phyloP scores from a whole-genome alignment of 768 basidiomycete species.

The Gloeostereum incarnatum region DNA sequence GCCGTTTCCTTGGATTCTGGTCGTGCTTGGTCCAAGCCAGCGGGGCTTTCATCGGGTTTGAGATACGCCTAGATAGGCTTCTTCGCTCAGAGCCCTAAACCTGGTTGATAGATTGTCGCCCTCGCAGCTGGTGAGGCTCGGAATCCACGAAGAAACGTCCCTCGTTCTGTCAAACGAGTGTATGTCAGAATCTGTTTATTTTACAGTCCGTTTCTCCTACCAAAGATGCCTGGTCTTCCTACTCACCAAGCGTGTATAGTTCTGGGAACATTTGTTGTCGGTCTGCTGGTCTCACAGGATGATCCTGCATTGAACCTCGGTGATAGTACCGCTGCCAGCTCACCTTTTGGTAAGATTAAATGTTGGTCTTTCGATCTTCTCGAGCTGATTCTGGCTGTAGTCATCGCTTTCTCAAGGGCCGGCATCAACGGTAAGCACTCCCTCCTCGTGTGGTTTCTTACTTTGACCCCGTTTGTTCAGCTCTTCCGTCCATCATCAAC shows the following conservation, averaged over 20 bases:
- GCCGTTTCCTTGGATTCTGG: constrained; percentile 55
- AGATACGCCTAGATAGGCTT: background rate
- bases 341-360: too few relatives aligned
- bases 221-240: too few relatives aligned
- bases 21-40: background rate
- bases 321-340: constrained; percentile 58
- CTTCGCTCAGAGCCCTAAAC: background rate
- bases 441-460: constrained; percentile 9
- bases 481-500: constrained; percentile 68
- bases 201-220: background rate
- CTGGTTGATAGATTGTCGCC: background rate
- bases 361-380: too few relatives aligned
- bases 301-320: constrained; percentile 41
- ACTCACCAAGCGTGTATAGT: too few relatives aligned
- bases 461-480: constrained; percentile 21
- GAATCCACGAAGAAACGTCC: constrained; percentile 36
- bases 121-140: constrained; percentile 38
- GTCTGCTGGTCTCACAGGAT: constrained; percentile 71
- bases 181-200: constrained; percentile 19
- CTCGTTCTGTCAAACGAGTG: constrained; percentile 30
- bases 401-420: constrained; percentile 67
- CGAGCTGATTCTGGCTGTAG: too few relatives aligned
- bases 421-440: constrained; percentile 49
- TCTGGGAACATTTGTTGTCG: constrained; percentile 42
- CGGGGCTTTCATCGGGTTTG: background rate